Evolutionary conservation across 2,329 filamentous ascomycete species (phyloP).

Genomic region (Phialemoniopsis sp.): DNA sequence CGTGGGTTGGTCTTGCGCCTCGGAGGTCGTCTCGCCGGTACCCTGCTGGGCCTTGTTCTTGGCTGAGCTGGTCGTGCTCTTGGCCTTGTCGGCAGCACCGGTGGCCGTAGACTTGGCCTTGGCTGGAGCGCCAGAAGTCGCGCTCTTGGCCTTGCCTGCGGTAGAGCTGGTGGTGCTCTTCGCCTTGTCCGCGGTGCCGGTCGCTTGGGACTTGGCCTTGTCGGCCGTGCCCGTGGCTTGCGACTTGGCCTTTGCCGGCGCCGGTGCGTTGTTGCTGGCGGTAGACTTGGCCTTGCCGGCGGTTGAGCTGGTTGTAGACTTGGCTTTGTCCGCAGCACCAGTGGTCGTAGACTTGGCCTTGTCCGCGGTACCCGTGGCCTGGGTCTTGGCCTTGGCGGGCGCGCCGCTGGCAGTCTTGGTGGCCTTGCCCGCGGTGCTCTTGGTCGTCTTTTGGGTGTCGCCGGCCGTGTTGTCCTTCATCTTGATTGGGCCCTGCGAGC

Average conservation of each 20-base stretch:
- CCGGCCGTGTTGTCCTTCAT: conserved; percentile 5
- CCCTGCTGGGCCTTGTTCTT: not conserved
- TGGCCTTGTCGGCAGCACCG: not conserved
- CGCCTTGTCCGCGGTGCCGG: not conserved
- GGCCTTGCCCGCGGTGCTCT: not conserved
- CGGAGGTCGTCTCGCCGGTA: not conserved
- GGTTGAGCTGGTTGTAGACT: not conserved
- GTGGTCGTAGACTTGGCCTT: not conserved
- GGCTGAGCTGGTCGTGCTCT: conserved; percentile 1
- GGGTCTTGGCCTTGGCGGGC: no score
- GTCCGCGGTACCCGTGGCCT: not conserved
- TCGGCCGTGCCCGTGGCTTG: not conserved
- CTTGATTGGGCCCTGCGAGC: conserved; percentile 1
- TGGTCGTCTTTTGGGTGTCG: conserved; percentile 5
- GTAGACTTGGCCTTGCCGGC: not conserved
- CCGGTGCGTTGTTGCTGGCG: no score
- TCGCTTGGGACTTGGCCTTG: not conserved
- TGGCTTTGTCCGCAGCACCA: not conserved
- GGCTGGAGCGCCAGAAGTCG: conserved; percentile 5
- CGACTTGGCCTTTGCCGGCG: no score
- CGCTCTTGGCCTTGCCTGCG: not conserved
- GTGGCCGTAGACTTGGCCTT: conserved; percentile 4
- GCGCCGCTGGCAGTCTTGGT: no score
- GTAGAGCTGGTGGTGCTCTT: not conserved
- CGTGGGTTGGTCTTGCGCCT: not conserved